Percentiles rank a stretch among this genome's conserved stretches.
Evolutionary conservation across 2,329 filamentous ascomycete genomes (phyloP).

Genomic region (Tolypocladium ophioglossoides): DNA sequence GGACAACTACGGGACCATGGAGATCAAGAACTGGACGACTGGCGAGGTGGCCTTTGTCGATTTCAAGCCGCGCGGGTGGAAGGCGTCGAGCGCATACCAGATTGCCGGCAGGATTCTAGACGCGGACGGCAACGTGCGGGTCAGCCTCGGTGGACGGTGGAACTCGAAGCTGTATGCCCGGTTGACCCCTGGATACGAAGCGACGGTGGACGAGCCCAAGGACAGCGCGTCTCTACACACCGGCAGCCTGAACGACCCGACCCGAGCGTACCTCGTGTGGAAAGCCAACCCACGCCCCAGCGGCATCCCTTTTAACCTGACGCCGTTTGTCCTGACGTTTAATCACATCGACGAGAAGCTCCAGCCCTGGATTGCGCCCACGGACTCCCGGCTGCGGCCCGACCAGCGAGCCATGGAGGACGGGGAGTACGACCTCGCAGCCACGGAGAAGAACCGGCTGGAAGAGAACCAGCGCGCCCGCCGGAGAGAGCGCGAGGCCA

Average conservation of each 20-base stretch:
- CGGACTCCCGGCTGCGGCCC: slow-evolving; percentile 83
- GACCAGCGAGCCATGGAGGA: slow-evolving; percentile 99
- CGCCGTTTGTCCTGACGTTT: slow-evolving; percentile 87
- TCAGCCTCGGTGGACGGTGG: slow-evolving; percentile 90
- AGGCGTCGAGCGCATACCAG: slow-evolving; percentile 82
- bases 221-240: slow-evolving; percentile 26
- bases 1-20: slow-evolving; percentile 97
- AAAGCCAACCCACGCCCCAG: slow-evolving; percentile 71
- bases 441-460: slow-evolving; percentile 84
- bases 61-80: slow-evolving; percentile 95
- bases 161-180: slow-evolving; percentile 96
- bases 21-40: slow-evolving; percentile 94
- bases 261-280: slow-evolving; percentile 84
- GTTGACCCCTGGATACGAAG: slow-evolving; percentile 83
- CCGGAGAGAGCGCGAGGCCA: slow-evolving; percentile 60
- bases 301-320: slow-evolving; percentile 93
- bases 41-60: slow-evolving; percentile 83
- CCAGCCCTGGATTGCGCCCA: slow-evolving; percentile 68
- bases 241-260: slow-evolving; percentile 52
- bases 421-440: slow-evolving; percentile 90
- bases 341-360: slow-evolving; percentile 88
- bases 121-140: slow-evolving; percentile 65
- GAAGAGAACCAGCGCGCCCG: slow-evolving; percentile 83
- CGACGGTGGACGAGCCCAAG: slow-evolving; percentile 49
- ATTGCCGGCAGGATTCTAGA: slow-evolving; percentile 80